Conservation (phyloP, 768 basidiomycete genomes). For the Gloeostereum incarnatum region DNA sequence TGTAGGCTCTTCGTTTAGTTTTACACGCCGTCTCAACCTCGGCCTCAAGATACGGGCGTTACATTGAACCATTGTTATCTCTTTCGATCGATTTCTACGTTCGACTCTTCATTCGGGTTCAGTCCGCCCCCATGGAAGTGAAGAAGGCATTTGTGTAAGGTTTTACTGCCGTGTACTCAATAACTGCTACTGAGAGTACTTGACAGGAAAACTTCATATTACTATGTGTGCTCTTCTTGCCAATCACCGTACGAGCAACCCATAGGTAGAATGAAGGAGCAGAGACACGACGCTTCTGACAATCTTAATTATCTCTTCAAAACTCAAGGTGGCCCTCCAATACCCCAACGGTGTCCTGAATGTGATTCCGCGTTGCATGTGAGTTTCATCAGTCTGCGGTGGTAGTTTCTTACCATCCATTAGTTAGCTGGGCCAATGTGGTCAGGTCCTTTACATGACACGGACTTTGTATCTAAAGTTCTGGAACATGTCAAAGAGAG, state of each 20-base stretch:
- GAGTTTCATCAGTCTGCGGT: slow-evolving; percentile 13
- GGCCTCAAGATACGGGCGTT: slow-evolving; percentile 87
- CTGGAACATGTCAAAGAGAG: slow-evolving; percentile 62
- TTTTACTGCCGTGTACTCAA: background rate
- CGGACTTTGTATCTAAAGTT: slow-evolving; percentile 64
- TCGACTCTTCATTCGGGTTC: slow-evolving; percentile 78
- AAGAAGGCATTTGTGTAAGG: slow-evolving; percentile 75
- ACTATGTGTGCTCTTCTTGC: slow-evolving; percentile 80
- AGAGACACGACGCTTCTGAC: slow-evolving; percentile 43
- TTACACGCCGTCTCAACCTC: slow-evolving; percentile 78
- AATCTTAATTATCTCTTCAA: slow-evolving; percentile 61
- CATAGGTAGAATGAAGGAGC: slow-evolving; percentile 67
- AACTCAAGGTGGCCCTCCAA: slow-evolving; percentile 59
- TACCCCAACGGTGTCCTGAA: slow-evolving; percentile 65
- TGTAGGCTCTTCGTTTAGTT: slow-evolving; percentile 84
- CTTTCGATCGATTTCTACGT: slow-evolving; percentile 98
- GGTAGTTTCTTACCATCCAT: background rate
- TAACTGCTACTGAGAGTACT: slow-evolving; percentile 3
- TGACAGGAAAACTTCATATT: slow-evolving; percentile 73
- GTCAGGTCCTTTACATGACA: slow-evolving; percentile 81
- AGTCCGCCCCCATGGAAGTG: slow-evolving; percentile 68
- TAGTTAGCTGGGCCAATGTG: slow-evolving; percentile 96
- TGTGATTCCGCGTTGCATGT: slow-evolving; percentile 77
- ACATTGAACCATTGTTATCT: slow-evolving; percentile 81
- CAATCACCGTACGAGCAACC: slow-evolving; percentile 79